A percentile compares a stretch with the other conserved stretches of the same genome.
Conservation (phyloP, 2,329 filamentous ascomycete species). For the Epichloe scottii region DNA sequence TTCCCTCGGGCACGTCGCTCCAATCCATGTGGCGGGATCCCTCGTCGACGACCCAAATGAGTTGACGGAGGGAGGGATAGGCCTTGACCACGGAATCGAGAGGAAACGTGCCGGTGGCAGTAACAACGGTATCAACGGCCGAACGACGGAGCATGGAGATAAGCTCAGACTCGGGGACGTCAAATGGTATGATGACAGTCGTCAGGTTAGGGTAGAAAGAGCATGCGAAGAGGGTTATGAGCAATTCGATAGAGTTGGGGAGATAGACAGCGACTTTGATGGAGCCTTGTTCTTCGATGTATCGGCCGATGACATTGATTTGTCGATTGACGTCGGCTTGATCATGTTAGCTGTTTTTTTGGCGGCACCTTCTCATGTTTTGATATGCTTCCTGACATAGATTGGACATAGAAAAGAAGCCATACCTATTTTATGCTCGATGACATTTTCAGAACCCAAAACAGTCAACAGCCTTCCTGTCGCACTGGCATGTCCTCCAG, state of each 20-base stretch:
- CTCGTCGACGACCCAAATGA: constrained; percentile 88
- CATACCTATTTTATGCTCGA: constrained; percentile 56
- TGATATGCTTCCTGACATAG: background rate
- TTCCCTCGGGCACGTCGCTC: constrained; percentile 73
- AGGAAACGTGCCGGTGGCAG: constrained; percentile 76
- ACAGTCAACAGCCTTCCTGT: constrained; percentile 69
- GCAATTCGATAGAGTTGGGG: constrained; percentile 82
- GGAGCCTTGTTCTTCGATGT: constrained; percentile 57
- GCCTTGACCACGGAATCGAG: constrained; percentile 58
- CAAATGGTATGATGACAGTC: constrained; percentile 74
- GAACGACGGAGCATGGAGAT: constrained; percentile 60
- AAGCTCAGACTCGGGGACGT: constrained; percentile 56
- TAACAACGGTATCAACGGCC: constrained; percentile 69
- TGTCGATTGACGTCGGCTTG: constrained; percentile 63
- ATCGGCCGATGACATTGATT: constrained; percentile 75
- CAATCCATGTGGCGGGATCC: constrained; percentile 90
- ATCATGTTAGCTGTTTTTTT: constrained; percentile 5
- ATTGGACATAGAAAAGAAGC: background rate
- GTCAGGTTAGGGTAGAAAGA: constrained; percentile 74
- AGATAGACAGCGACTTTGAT: constrained; percentile 80
- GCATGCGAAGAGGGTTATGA: constrained; percentile 73
- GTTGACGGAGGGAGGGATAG: constrained; percentile 59
- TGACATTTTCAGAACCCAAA: constrained; percentile 58
- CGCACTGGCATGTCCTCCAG: constrained; percentile 51
- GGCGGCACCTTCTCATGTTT: background rate